Base-by-base conservation (phyloP, 352 stramenopile genomes). In the Globisporangium paddicum region DNA sequence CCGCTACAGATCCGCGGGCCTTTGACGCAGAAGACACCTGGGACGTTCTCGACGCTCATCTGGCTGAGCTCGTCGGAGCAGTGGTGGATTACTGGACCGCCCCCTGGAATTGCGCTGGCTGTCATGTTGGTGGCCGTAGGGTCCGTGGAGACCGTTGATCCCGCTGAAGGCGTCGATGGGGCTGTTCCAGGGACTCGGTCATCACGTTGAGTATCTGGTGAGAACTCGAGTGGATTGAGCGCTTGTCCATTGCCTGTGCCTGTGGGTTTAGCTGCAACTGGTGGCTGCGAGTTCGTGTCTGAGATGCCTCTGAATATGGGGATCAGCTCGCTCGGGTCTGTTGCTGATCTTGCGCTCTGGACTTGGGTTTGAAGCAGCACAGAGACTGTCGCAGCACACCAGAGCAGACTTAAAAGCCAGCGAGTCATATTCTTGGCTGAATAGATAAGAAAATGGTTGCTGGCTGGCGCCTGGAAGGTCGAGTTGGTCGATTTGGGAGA, bases 31-130 rank as follows among this genome's bases (percentile, higher is more conserved):
- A 63, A 63, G 6, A 63, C 34, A 18, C 56, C 56, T 1, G 46
- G 42, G 13, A 53, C 56, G n/a, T 49, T 50, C 48, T 63, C 56
- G 37, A 63, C 35, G 56, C 56, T 63, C 16, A 63, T 37, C 25
- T 38, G 16, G 46, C 28, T 21, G n/a, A n/a, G 26, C n/a, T 45
- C 28, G 19, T 34, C 44, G 8, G 19, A 14, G 14, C 54, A 51
- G 8, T n/a, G 42, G 19, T n/a, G 14, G 28, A 21, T 28, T 10
- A 37, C 16, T 10, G 25, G 34, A 14, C 1, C 10, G 18, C 34
- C 3, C 4, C 11, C 41, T 5, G 23, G 8, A 5, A 21, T 28
- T 25, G 34, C 16, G 21, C 18, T 37, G 10, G 35, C 25, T 8
- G 32, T 48, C 8, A 37, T n/a, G 28, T 48, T 48, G 16, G 1